Base-by-base conservation (phyloP, 768 basidiomycete genomes). In the Cystobasidium tubakii region DNA sequence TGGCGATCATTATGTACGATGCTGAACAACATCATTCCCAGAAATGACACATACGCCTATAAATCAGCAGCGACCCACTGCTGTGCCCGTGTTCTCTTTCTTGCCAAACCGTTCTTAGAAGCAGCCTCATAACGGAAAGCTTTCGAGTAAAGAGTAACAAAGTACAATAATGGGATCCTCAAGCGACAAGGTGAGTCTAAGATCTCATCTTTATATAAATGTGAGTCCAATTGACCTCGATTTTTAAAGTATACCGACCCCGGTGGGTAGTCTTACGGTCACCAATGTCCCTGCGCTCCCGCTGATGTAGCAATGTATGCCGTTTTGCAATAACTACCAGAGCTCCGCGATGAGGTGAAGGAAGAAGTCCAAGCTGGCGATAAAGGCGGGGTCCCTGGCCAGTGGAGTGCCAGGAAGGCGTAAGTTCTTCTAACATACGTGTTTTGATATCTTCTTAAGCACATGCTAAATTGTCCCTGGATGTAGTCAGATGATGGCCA, bases 331-430 rank as follows among this genome's bases (percentile, higher is more conserved):
- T 19, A 6, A 7, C n/a, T n/a, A 10, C 27, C 53, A 66, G 71
- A 73, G 34, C 63, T 73, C 3, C 71, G 73, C 3, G 73, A 73
- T 33, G 27, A 73, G 64, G 53, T 73, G 36, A 73, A 73, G 73
- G 73, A 73, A 69, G 73, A 73, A 27, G 50, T 73, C 43, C 62
- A 66, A 39, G 73, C 31, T 21, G 25, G 66, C 57, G 73, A 73
- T 36, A 73, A 73, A 25, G 73, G 73, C 21, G 73, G 73, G 3
- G 34, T 73, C 27, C 73, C 73, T 10, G 73, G 73, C 13, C 73
- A 69, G 66, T 62, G 55, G 63, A 73, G 66, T 21, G 63, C 44
- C 31, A n/a, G 63, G 21, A 73, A 69, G 23, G 64, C 54, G 43
- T 66, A n/a, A 36, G 65, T 19, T 33, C 3, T 66, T 46, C 36